Evolutionary conservation across 371 early-diverging fungal species (phyloP), one percentile per base, ranked within the genome.

Genomic region (Mucor racemosus): DNA sequence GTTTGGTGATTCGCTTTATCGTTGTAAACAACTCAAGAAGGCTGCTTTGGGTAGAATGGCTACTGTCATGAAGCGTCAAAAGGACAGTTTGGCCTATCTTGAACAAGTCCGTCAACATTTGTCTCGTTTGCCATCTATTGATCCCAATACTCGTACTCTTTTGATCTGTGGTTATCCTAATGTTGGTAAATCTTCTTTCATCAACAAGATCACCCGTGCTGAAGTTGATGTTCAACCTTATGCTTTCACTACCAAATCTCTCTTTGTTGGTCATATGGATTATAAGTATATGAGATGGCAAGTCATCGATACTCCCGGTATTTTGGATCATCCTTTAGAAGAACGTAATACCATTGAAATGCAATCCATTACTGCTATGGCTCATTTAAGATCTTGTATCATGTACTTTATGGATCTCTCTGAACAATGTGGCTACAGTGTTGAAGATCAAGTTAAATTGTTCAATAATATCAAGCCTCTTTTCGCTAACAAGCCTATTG

Each of bases 221-320:
- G 97, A 99, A 75, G 99, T 99, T 15, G 99, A 99, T 70, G 99
- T 99, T 3, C 99, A 99, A 82, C 99, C 99, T 17, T 99, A 99
- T 80, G 99, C 99, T 34, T 99, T 99, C 88, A 99, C 99, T 41
- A 99, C 99, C 64, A 99, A 99, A 86, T 96, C 96, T 14, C 87
- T 99, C 67, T 99, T 99, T 85, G 99, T 99, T 33, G 99, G 99
- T 48, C 99, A 99, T 80, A 99, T 99, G 99, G 99, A 99, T 81
- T 99, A 99, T 91, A 96, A 98, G 79, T 97, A 99, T 81, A 87
- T 99, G 80, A 87, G 99, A 78, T 99, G 99, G 99, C 99, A 99
- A 84, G 92, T 98, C n/a, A 98, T 99, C 67, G 99, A 99, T 81
- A 99, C 99, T 14, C 99, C 99, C 9, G 99, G 99, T 72, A 98